Base-by-base conservation (phyloP, 805 yeast species). In the Saccharomycopsis sp. region DNA sequence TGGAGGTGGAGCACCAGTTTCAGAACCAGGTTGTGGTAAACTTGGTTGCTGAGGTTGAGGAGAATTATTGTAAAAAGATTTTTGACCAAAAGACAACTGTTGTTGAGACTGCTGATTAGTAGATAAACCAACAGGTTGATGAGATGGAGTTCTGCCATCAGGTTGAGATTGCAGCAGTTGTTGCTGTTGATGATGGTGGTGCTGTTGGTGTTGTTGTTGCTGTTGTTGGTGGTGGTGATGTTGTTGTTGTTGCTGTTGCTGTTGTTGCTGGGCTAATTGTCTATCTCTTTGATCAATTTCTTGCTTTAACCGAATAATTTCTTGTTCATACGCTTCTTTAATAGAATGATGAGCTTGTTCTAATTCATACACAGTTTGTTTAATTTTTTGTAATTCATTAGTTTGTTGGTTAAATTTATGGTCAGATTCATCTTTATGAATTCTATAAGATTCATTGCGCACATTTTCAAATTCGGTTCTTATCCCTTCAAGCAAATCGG, bases 311-410 rank as follows among this genome's bases (percentile, higher is more conserved):
- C 93, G 73, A 59, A 77, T 69, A 45, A 93, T 84, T 65, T 90
- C 97, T 57, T 85, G 95, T 63, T 90, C 97, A 65, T 90, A 93
- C 38, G 89, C 88, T 59, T 90, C 97, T 66, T 90, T 89, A 75
- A 93, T 85, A 60, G 86, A 85, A 55, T 95, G 75, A 68, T 90
- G 97, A 32, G 95, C 90, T 74, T 82, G 76, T 63, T 90, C 97
- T 57, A 90, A 74, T 61, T 93, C 97, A 59, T 81, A 88, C 23
- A 90, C 95, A 8, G 96, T 86, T 59, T 88, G 94, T 58, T 96
- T 77, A 47, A 90, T 88, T 61, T 85, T 95, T 60, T 88, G 89
- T 76, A 90, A 80, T 64, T 93, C 98, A 43, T 81, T 84, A 46
- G 87, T 81, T 65, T 90, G 97, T 66, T 89, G 97, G 59, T 77